Base-by-base conservation (phyloP, 2,329 filamentous ascomycete species). In the Cladobotryum mycophilum region DNA sequence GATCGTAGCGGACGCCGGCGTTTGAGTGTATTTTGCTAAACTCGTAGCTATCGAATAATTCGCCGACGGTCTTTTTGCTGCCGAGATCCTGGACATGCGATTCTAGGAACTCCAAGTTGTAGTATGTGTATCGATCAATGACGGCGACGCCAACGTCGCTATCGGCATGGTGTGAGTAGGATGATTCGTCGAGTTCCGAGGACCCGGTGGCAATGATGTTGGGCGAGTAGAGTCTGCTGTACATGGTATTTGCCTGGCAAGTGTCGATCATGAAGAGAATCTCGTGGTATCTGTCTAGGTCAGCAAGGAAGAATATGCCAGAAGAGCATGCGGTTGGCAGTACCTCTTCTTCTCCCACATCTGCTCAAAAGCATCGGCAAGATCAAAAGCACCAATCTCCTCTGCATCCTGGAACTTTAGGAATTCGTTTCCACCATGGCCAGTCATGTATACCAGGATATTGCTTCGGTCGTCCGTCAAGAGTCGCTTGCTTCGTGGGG, bases 241-340 rank as follows among this genome's bases (percentile, higher is more conserved):
- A 99, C 90, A 99, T 96, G 33, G 93, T 99, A 69, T 99, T 99
- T 49, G 93, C 93, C 73, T 99, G 93, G 73, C 93, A 99, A 0
- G 93, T 99, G 69, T 99, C 93, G 70, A 99, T 99, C 93, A 99
- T 99, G 76, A 99, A 99, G 52, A 99, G 81, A 60, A 99, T 84
- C 70, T 99, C 93, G 67, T 97, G 89, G 70, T 97, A 99, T 66
- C 85, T 87, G 57, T 17, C 7, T 40, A 43, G 8, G 40, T 51
- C 7, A 46, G 45, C 9, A 43, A 44, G 6, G 6, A 43, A 44
- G 25, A 6, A 11, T 8, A 30, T 30, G 4, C 6, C 25, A 30
- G 6, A 8, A 30, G 25, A 8, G 25, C 9, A 30, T 30, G 25
- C 4, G 25, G 9, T 25, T 37, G 34, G n/a, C 43, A 66, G n/a